Evolutionary conservation across 2,329 filamentous ascomycete genomes (phyloP).

Genomic region (Talaromyces sp.): DNA sequence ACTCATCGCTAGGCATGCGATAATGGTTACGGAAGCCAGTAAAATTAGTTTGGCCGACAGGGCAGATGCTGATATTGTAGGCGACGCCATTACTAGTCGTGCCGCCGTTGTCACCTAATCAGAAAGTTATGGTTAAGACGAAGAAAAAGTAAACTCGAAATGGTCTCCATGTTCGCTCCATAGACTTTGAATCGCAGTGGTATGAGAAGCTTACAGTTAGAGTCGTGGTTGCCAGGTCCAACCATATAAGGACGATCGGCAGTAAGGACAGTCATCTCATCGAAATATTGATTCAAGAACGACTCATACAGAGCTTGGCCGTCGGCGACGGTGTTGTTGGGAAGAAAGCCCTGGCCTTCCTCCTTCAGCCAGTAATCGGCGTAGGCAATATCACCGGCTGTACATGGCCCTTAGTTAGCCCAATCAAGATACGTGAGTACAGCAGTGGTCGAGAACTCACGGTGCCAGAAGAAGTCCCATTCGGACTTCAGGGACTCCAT

Average conservation of each 20-base stretch:
- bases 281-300: conserved; percentile 15
- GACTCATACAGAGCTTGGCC: conserved; percentile 11
- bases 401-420: background rate
- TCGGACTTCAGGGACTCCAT: background rate
- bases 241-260: conserved; percentile 17
- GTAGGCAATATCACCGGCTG: conserved; percentile 17
- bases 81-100: conserved; percentile 17
- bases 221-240: conserved; percentile 17
- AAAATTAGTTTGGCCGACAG: conserved; percentile 23
- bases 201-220: conserved; percentile 9
- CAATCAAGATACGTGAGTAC: background rate
- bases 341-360: conserved; percentile 11
- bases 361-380: conserved; percentile 18
- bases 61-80: conserved; percentile 20
- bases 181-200: background rate
- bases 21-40: conserved; percentile 23
- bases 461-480: conserved; percentile 18
- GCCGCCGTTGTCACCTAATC: conserved; percentile 12
- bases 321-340: conserved; percentile 10
- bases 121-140: background rate
- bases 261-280: conserved; percentile 12
- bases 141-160: no score
- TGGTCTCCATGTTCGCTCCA: background rate
- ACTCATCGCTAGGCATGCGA: conserved; percentile 20
- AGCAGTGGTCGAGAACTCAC: background rate